phyloP scores from a whole-genome alignment of 2,329 filamentous ascomycete genomes.

The Aspergillus glaucus region DNA sequence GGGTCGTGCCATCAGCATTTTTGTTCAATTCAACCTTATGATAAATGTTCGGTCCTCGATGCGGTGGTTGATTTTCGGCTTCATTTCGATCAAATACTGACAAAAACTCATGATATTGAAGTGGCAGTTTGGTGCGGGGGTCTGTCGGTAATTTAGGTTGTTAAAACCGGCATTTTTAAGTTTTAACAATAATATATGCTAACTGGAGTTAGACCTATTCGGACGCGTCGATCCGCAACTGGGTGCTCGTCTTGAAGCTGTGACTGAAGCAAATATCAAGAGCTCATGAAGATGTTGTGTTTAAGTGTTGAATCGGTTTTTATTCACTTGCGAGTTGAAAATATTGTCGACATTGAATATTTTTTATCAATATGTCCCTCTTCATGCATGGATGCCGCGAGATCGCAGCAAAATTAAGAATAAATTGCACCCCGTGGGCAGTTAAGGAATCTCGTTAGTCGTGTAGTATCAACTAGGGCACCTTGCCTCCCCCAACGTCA shows the following conservation, averaged over 20 bases:
- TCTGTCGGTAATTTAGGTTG: not conserved
- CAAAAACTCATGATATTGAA: not conserved
- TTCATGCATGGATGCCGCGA: too few relatives aligned
- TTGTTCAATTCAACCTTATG: not conserved
- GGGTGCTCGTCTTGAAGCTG: not conserved
- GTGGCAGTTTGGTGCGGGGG: too few relatives aligned
- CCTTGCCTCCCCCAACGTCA: too few relatives aligned
- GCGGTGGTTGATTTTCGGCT: not conserved
- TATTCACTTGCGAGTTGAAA: too few relatives aligned
- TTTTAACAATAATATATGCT: not conserved
- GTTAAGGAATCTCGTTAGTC: too few relatives aligned
- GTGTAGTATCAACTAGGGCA: too few relatives aligned
- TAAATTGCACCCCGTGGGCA: too few relatives aligned
- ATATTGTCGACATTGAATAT: too few relatives aligned
- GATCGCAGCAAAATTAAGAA: too few relatives aligned
- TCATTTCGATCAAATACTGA: not conserved
- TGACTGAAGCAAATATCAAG: not conserved
- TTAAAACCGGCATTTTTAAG: not conserved
- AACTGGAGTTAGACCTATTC: not conserved
- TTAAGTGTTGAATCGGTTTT: too few relatives aligned
- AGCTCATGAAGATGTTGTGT: too few relatives aligned
- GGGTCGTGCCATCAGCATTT: not conserved
- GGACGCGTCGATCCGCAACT: not conserved
- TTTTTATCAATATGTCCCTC: too few relatives aligned
- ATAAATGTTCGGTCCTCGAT: not conserved